These are phyloP conservation scores for Ormosia semicastrata DNA, from an alignment of 306 rosid species.

Conservation along the genomic window DNA sequence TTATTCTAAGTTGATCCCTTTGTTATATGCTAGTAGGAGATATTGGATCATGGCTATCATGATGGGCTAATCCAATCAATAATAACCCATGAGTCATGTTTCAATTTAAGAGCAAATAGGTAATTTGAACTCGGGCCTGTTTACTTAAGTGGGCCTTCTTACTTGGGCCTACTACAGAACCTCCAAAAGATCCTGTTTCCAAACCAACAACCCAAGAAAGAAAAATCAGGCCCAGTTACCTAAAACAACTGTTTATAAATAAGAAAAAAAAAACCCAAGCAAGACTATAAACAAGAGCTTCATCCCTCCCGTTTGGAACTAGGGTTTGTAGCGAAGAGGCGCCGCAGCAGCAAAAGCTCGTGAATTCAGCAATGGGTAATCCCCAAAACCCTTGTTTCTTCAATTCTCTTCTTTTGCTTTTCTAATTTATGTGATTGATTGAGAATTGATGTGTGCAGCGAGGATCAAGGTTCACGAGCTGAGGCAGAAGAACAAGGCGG, in stretches of 20 bases:
- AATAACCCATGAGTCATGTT: too few species aligned
- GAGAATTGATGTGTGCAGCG: conserved; percentile 44
- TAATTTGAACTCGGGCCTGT: too few species aligned
- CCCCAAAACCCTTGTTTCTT: neutral
- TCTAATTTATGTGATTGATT: neutral
- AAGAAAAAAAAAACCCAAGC: neutral
- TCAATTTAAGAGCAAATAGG: too few species aligned
- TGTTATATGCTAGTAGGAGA: too few species aligned
- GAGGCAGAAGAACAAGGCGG: conserved; percentile 78
- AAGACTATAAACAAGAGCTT: neutral
- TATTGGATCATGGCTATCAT: too few species aligned
- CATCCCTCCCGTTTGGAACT: neutral
- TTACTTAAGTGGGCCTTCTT: too few species aligned
- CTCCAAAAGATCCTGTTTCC: too few species aligned
- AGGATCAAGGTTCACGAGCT: conserved; percentile 96
- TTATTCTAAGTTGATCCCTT: too few species aligned
- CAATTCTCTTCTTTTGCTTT: neutral
- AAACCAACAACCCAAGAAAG: neutral
- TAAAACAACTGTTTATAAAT: neutral
- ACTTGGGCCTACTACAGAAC: too few species aligned
- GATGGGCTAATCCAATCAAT: too few species aligned
- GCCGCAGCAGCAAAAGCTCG: conserved; percentile 31
- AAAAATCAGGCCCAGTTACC: neutral
- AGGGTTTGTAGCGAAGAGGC: conserved; percentile 51
- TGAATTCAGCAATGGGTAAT: conserved; percentile 54